Evolutionary conservation across 768 basidiomycete species (phyloP).

Genomic region (Calvatia gigantea): DNA sequence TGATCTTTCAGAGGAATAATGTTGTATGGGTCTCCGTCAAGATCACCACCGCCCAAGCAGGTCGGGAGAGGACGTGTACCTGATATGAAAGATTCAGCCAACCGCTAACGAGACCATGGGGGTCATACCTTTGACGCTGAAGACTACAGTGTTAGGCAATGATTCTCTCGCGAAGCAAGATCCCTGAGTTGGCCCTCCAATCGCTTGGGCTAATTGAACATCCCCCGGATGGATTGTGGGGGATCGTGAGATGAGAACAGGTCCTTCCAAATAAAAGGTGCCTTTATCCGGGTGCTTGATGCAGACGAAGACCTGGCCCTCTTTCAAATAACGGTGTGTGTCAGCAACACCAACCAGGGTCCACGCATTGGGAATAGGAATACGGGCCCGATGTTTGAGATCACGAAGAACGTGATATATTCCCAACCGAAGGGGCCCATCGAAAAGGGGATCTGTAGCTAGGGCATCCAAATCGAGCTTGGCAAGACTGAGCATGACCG

Average conservation of each 20-base stretch:
- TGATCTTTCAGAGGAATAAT: constrained; percentile 37
- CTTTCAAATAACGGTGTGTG: constrained; percentile 45
- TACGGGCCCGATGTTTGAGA: constrained; percentile 63
- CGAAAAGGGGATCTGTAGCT: constrained; percentile 40
- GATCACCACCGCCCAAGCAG: constrained; percentile 62
- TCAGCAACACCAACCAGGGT: constrained; percentile 74
- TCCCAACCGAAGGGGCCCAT: constrained; percentile 46
- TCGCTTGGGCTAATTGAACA: constrained; percentile 52
- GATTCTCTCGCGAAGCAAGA: constrained; percentile 50
- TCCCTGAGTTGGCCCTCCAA: constrained; percentile 48
- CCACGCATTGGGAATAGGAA: constrained; percentile 58
- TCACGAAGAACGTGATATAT: constrained; percentile 59
- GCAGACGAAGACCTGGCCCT: constrained; percentile 59
- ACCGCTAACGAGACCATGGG: neutral
- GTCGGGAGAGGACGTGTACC: constrained; percentile 58
- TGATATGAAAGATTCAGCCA: constrained; percentile 18
- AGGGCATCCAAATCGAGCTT: constrained; percentile 40
- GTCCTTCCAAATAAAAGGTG: constrained; percentile 47
- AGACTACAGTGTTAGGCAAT: constrained; percentile 58
- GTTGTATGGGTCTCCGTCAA: constrained; percentile 64
- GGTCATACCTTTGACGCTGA: constrained; percentile 48
- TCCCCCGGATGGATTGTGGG: constrained; percentile 70
- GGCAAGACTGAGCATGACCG: constrained; percentile 42
- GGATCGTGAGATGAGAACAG: constrained; percentile 53
- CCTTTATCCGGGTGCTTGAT: constrained; percentile 37